Conservation (phyloP, 176 grass and related monocot species). For the barley (Hordeum vulgare) region MorexV3_pseudomolecules_assembly NC_058522.1:505258337-505258836, state of each 20-base stretch:
- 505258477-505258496: no score
- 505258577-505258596: not conserved
- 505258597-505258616: constrained; percentile 32
- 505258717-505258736: not conserved
- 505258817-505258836: not conserved
- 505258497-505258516: no score
- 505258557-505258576: not conserved
- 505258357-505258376: not conserved
- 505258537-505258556: not conserved
- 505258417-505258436: not conserved
- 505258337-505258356: not conserved
- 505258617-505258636: constrained; percentile 35
- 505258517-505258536: no score
- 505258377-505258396: not conserved
- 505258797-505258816: not conserved
- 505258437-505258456: not conserved
- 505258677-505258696: constrained; percentile 43
- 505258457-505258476: no score
- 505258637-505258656: constrained; percentile 27
- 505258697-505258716: constrained; percentile 4
- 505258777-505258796: not conserved
- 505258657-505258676: constrained; percentile 23
- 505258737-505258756: not conserved
- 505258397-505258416: constrained; percentile 13
- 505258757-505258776: constrained; percentile 11